Conservation (phyloP, 192 early-diverging fungal species). For the Umbelopsis sp. region DNA sequence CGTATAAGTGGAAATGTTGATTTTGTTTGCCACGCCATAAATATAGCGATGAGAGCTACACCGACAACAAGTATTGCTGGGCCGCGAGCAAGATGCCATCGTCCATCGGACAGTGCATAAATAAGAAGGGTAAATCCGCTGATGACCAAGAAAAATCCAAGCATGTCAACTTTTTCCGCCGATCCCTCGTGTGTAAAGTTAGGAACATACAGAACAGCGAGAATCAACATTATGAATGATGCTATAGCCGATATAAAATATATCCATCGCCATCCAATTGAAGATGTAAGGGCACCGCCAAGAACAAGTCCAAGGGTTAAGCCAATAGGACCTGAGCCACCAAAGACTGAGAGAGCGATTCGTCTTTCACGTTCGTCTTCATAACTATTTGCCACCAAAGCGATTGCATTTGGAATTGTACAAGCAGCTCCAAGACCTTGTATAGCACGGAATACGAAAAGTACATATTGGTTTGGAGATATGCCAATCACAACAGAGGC, state of each 20-base stretch:
- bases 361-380: not conserved
- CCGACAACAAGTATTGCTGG: conserved; percentile 38
- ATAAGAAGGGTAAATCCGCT: conserved; percentile 34
- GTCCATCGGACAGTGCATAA: conserved; percentile 41
- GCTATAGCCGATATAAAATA: conserved; percentile 46
- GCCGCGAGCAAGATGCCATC: conserved; percentile 36
- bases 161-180: conserved; percentile 38
- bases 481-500: conserved; percentile 37
- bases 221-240: conserved; percentile 32
- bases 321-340: not conserved
- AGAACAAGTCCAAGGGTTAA: conserved; percentile 33
- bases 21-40: conserved; percentile 45
- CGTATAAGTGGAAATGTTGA: conserved; percentile 47
- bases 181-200: conserved; percentile 32
- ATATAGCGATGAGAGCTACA: conserved; percentile 38
- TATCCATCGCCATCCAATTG: conserved; percentile 47
- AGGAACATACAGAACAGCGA: conserved; percentile 41
- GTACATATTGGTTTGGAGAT: conserved; percentile 31
- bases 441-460: conserved; percentile 36
- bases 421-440: conserved; percentile 41
- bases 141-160: conserved; percentile 39
- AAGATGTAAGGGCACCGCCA: conserved; percentile 41
- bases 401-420: conserved; percentile 39
- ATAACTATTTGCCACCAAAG: conserved; percentile 30
- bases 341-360: not conserved